Base-by-base conservation (phyloP, 2,329 filamentous ascomycete species). In the Neospermospora avenae region DNA sequence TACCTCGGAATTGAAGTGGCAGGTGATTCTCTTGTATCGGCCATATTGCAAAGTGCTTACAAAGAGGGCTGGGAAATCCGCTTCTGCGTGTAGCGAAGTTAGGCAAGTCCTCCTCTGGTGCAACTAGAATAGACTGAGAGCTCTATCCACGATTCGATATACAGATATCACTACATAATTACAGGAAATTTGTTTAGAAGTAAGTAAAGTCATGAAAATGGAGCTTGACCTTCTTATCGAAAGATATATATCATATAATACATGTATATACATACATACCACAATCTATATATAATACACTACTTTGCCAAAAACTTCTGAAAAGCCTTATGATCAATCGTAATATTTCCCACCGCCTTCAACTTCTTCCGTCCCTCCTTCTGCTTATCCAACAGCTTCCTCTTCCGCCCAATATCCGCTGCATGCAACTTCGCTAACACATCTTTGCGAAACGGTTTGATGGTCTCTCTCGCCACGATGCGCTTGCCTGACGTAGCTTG, bases 371-470 rank as follows among this genome's bases (percentile, higher is more conserved):
- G 83, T 0, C 95, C 95, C 67, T 93, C 93, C 77, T 99, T 99
- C 76, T 99, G 95, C 80, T 93, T 96, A 77, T 98, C 93, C 11
- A 99, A 76, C 66, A 99, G 75, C 76, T 99, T 99, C 70, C 86
- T 84, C 39, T 93, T 83, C 60, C 95, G 80, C 3, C 86, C 85
- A 16, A 96, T 84, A 76, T 99, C 95, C 63, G 89, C 90, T 0
- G 95, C 95, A 72, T 99, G 96, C 58, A 99, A 78, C 76, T 98
- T 98, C 7, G 89, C 88, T 59, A 96, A 77, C 2, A 99, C 95
- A 69, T 99, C 95, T 75, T 99, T 99, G 49, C 95, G 82, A 75
- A 96, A 99, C 0, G 95, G 91, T 78, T 98, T 98, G 73, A 99
- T 87, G 0, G 93, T 97, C 73, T 98, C 95, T 71, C 95, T 82